Percentiles rank a stretch among this genome's conserved stretches.
Conservation (phyloP, 345 rosid species). For the Lepidium sativum region DNA sequence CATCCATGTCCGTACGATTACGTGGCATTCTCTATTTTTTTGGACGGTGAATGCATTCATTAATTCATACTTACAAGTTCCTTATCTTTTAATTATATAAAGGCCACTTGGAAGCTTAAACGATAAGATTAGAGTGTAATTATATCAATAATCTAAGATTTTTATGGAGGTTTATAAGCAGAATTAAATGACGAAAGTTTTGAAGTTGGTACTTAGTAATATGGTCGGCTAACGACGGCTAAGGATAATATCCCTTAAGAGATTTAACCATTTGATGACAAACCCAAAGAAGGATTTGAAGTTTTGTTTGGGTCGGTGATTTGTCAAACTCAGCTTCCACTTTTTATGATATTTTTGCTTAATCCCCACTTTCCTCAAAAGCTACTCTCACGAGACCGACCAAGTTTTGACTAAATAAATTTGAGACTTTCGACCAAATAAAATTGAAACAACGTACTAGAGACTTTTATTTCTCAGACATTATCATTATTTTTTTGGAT, state of each 20-base stretch:
- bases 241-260: conserved; percentile 16
- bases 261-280: conserved; percentile 3
- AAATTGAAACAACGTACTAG: not conserved
- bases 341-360: conserved; percentile 11
- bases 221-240: conserved; percentile 31
- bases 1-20: conserved; percentile 21
- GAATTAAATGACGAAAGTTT: not conserved
- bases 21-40: conserved; percentile 25
- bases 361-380: conserved; percentile 9
- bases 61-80: not conserved
- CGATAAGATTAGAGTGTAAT: conserved; percentile 1
- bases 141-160: not conserved
- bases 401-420: not conserved
- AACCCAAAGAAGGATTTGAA: not conserved
- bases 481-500: too few species aligned
- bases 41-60: conserved; percentile 25
- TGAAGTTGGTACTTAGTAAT: not conserved
- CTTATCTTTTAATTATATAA: not conserved
- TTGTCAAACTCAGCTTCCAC: conserved; percentile 24
- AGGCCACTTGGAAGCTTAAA: not conserved
- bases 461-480: not conserved
- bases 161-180: not conserved
- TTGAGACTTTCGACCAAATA: too few species aligned
- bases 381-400: conserved; percentile 19
- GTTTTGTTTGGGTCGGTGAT: conserved; percentile 5